These are phyloP conservation scores for Lipomyces sp. DNA, from an alignment of 805 yeast species.

Conservation along the genomic window DNA sequence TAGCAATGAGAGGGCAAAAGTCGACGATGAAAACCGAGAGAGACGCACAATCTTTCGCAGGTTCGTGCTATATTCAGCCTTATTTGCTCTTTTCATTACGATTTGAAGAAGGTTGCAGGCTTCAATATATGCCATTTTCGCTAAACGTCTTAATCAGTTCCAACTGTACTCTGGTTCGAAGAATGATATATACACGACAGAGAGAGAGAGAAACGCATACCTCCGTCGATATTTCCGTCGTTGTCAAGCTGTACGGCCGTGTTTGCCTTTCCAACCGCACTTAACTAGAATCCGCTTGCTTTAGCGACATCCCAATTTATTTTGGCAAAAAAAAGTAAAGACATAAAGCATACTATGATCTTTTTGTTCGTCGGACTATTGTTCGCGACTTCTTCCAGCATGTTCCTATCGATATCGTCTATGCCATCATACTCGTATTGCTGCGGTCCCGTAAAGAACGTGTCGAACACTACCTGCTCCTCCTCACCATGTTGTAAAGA, in stretches of 20 bases:
- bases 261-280: conserved; percentile 21
- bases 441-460: background rate
- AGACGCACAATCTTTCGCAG: conserved; percentile 14
- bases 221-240: conserved; percentile 8
- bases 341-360: background rate
- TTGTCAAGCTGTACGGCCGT: conserved; percentile 21
- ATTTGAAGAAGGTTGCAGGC: conserved; percentile 19
- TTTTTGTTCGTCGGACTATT: conserved; percentile 1
- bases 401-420: background rate
- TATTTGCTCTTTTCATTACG: conserved; percentile 7
- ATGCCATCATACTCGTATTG: background rate
- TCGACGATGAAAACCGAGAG: background rate
- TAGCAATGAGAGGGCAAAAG: too few species aligned
- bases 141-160: conserved; percentile 1
- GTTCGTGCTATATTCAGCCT: conserved; percentile 3
- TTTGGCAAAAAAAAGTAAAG: background rate
- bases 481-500: background rate
- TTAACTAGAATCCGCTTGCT: background rate
- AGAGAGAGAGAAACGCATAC: conserved; percentile 1
- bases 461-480: background rate
- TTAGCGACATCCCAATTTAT: background rate
- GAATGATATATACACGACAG: too few species aligned
- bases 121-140: conserved; percentile 22
- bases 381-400: background rate
- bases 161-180: too few species aligned